A percentile compares a stretch with the other conserved stretches of the same genome.
Conservation (phyloP, 108 stramenopile genomes). For the Fragilariopsis cylindrus region DNA sequence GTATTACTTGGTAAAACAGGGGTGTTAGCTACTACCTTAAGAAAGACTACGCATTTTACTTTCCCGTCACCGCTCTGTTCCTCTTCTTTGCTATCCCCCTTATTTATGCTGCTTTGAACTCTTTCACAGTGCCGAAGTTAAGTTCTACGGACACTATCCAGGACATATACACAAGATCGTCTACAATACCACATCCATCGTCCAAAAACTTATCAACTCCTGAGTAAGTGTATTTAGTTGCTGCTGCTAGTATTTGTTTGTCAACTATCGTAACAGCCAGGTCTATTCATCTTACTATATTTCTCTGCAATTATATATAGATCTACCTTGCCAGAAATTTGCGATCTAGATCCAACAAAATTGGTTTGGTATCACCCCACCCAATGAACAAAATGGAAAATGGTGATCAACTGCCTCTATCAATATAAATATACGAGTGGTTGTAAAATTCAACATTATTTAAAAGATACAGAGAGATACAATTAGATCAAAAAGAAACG, state of each 20-base stretch:
- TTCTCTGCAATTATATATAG: conserved; percentile 2
- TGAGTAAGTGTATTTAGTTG: conserved; percentile 15
- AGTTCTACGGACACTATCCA: conserved; percentile 21
- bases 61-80: conserved; percentile 27
- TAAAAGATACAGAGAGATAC: not conserved
- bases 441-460: not conserved
- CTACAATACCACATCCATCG: not conserved
- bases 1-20: conserved; percentile 7
- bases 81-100: conserved; percentile 34
- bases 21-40: conserved; percentile 29
- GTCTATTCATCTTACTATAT: not conserved
- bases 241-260: not conserved
- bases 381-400: not conserved
- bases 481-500: conserved; percentile 47
- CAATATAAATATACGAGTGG: not conserved
- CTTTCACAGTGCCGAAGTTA: conserved; percentile 27
- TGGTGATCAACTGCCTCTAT: no score
- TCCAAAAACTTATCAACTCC: not conserved
- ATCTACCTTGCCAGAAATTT: conserved; percentile 33
- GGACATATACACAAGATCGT: conserved; percentile 27
- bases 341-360: conserved; percentile 33
- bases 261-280: not conserved
- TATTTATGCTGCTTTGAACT: conserved; percentile 25
- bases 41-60: conserved; percentile 27
- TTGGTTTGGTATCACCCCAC: conserved; percentile 29